Conservation (phyloP, 805 yeast genomes). For the Tetrapisispora pingtungensis region DNA sequence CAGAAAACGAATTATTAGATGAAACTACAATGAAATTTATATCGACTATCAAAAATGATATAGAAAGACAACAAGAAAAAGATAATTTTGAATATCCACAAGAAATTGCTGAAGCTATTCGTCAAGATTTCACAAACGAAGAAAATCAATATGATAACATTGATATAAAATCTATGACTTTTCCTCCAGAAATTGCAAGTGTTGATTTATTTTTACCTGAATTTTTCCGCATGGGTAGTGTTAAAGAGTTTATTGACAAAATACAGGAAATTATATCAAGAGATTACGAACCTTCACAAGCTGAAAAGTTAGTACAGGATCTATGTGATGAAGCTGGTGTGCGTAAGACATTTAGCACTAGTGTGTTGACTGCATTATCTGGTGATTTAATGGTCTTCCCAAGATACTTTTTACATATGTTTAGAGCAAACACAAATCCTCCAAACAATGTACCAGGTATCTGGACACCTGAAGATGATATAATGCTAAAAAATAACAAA, state of each 20-base stretch:
- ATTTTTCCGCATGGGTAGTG: constrained; percentile 23
- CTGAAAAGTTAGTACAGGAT: constrained; percentile 34
- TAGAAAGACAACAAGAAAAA: constrained; percentile 12
- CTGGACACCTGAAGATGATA: constrained; percentile 38
- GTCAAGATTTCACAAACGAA: constrained; percentile 25
- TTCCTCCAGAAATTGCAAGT: constrained; percentile 29
- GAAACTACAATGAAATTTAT: constrained; percentile 30
- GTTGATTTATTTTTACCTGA: constrained; percentile 26
- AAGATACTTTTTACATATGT: constrained; percentile 33
- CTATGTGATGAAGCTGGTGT: constrained; percentile 35
- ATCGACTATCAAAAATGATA: constrained; percentile 23
- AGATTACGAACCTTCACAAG: constrained; percentile 34
- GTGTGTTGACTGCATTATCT: constrained; percentile 34
- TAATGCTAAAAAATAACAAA: constrained; percentile 26
- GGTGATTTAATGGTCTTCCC: constrained; percentile 37
- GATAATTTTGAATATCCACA: constrained; percentile 26
- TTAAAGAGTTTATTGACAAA: constrained; percentile 28
- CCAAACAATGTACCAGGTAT: constrained; percentile 36
- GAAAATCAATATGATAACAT: constrained; percentile 22
- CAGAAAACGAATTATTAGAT: constrained; percentile 30
- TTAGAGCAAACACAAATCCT: constrained; percentile 34
- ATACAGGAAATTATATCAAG: constrained; percentile 33
- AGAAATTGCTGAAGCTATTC: constrained; percentile 28
- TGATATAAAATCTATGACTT: constrained; percentile 23
- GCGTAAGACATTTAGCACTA: constrained; percentile 34